A percentile compares a stretch with the other conserved stretches of the same genome.
These are phyloP conservation scores for Bullera alba DNA, from an alignment of 768 basidiomycete genomes.

Conservation along the genomic window DNA sequence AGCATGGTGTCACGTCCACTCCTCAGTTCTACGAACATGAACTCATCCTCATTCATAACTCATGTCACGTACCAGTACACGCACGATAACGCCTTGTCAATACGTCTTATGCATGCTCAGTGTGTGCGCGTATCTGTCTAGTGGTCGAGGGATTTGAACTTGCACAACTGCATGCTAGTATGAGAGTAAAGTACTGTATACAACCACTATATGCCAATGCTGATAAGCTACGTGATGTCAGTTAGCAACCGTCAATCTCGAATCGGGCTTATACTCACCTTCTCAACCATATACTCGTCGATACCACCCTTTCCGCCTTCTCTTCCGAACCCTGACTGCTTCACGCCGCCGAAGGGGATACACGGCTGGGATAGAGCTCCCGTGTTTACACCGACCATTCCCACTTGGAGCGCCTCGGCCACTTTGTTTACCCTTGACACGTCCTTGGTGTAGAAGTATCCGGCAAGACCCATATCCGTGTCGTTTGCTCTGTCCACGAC, in stretches of 20 bases:
- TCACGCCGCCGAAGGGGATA: slow-evolving; percentile 34
- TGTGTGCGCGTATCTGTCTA: too few species aligned
- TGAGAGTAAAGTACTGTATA: too few species aligned
- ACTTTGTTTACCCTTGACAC: slow-evolving; percentile 16
- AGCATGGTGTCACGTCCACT: too few species aligned
- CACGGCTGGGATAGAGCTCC: slow-evolving; percentile 23
- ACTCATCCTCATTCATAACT: too few species aligned
- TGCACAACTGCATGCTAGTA: too few species aligned
- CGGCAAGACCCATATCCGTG: slow-evolving; percentile 20
- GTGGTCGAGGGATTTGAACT: too few species aligned
- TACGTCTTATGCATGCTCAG: too few species aligned
- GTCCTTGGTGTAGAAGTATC: slow-evolving; percentile 32
- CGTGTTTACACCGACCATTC: slow-evolving; percentile 31
- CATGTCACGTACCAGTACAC: too few species aligned
- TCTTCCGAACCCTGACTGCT: slow-evolving; percentile 26
- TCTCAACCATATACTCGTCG: slow-evolving; percentile 19
- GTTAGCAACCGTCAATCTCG: background rate
- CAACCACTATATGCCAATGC: slow-evolving; percentile 1
- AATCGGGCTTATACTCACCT: slow-evolving; percentile 3
- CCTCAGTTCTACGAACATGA: too few species aligned
- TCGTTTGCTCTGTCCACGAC: slow-evolving; percentile 18
- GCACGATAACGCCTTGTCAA: too few species aligned
- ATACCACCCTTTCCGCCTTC: slow-evolving; percentile 24
- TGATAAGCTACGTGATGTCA: slow-evolving; percentile 1
- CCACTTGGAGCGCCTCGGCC: slow-evolving; percentile 19